Percentiles rank a stretch among this genome's conserved stretches.
phyloP scores from a whole-genome alignment of 352 stramenopile genomes.

The Pythium periplocum region DNA sequence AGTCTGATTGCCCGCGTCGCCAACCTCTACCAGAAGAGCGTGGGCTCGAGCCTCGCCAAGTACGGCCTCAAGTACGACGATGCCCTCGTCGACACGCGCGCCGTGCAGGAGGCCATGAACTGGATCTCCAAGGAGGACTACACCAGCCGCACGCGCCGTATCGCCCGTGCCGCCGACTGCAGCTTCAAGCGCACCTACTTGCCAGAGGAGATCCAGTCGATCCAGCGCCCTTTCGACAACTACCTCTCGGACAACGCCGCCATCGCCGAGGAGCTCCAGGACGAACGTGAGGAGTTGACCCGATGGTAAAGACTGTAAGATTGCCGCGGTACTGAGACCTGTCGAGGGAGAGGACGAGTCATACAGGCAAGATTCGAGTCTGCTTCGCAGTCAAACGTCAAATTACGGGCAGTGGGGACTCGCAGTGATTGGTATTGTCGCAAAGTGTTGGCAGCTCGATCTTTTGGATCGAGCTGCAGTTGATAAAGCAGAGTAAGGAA shows the following conservation, averaged over 20 bases:
- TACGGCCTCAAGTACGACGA: conserved; percentile 89
- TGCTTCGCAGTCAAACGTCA: no score
- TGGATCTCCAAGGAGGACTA: conserved; percentile 79
- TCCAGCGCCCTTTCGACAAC: conserved; percentile 74
- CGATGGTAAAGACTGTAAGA: conserved; percentile 53
- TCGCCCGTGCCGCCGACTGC: conserved; percentile 77
- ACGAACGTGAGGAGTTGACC: conserved; percentile 75
- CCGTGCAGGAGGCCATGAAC: conserved; percentile 75
- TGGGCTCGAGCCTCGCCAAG: conserved; percentile 70
- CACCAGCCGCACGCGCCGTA: conserved; percentile 69
- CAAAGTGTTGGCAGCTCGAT: no score
- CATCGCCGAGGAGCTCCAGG: conserved; percentile 48
- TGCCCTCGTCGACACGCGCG: conserved; percentile 71
- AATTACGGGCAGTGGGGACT: no score
- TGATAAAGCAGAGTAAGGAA: no score
- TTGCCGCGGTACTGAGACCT: no score
- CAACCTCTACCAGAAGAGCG: conserved; percentile 77
- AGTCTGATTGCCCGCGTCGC: conserved; percentile 42
- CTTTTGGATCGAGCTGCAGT: no score
- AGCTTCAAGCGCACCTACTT: conserved; percentile 83
- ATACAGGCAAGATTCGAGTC: no score
- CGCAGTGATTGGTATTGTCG: no score
- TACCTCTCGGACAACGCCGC: conserved; percentile 64
- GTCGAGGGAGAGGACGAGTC: no score
- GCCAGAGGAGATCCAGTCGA: conserved; percentile 81